Conservation (phyloP, 371 early-diverging fungal species). For the Mucor piriformis region DNA sequence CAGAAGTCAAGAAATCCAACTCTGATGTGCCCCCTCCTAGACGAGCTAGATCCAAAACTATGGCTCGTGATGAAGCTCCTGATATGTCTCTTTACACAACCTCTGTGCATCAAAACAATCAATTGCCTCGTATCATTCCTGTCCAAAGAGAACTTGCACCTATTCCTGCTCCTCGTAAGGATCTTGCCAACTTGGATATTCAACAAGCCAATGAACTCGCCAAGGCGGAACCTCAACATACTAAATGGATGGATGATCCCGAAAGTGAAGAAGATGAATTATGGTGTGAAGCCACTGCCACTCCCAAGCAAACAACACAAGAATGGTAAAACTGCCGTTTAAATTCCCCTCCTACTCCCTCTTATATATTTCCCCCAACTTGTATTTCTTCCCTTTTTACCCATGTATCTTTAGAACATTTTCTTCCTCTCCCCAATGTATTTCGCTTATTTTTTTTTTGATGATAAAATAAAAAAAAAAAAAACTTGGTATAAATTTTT, state of each 20-base stretch:
- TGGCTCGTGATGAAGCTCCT: slow-evolving; percentile 17
- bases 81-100: slow-evolving; percentile 16
- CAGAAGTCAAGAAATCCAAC: no score
- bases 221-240: slow-evolving; percentile 12
- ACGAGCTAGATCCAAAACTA: slow-evolving; percentile 25
- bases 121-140: slow-evolving; percentile 24
- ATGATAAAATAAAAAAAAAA: neutral
- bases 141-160: slow-evolving; percentile 10
- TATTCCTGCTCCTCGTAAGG: slow-evolving; percentile 19
- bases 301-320: slow-evolving; percentile 3
- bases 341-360: neutral
- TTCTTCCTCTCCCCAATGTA: neutral
- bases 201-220: neutral
- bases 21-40: slow-evolving; percentile 14
- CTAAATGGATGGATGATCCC: slow-evolving; percentile 46
- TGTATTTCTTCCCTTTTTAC: neutral
- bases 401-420: slow-evolving; percentile 10
- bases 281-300: slow-evolving; percentile 10
- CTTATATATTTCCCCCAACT: neutral
- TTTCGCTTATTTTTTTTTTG: neutral
- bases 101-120: slow-evolving; percentile 19
- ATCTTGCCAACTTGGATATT: neutral
- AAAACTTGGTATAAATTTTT: neutral
- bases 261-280: slow-evolving; percentile 29
- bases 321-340: neutral